These are phyloP conservation scores for Chlamydomonas sphaeroides DNA, from an alignment of 139 green algal genomes.

Conservation along the genomic window DNA sequence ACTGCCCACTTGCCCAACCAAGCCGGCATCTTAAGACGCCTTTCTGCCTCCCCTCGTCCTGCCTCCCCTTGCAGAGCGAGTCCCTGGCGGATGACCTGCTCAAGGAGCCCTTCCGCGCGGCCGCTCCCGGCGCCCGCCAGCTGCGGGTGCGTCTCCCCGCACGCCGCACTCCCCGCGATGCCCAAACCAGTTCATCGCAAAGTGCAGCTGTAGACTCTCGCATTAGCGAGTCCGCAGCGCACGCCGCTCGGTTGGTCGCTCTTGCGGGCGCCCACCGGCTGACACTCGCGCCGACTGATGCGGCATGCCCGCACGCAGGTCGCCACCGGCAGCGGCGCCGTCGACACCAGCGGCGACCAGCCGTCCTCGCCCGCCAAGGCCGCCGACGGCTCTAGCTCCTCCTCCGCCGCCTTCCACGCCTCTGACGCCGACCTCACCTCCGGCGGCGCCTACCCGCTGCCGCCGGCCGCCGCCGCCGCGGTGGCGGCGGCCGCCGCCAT, in stretches of 20 bases:
- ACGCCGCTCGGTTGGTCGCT: too few species aligned
- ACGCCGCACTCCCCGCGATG: not conserved
- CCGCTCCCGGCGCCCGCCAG: not conserved
- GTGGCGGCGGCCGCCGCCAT: not conserved
- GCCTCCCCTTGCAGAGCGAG: constrained; percentile 13
- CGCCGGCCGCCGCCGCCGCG: not conserved
- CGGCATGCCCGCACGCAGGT: not conserved
- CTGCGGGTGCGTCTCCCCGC: not conserved
- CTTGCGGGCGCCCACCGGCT: too few species aligned
- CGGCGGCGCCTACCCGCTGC: too few species aligned
- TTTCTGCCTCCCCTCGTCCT: too few species aligned
- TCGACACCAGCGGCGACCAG: not conserved
- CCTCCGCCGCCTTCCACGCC: not conserved
- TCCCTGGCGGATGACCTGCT: constrained; percentile 23
- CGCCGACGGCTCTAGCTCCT: not conserved
- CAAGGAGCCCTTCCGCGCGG: constrained; percentile 16
- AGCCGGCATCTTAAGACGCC: too few species aligned
- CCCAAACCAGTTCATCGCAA: too few species aligned
- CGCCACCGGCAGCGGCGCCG: not conserved
- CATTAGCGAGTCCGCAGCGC: too few species aligned
- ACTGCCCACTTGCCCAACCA: too few species aligned
- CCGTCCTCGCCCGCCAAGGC: not conserved
- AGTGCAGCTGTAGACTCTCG: too few species aligned
- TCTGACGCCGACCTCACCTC: constrained; percentile 4
- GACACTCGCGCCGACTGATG: too few species aligned